Conservation (phyloP, 1,139 yeast species). For the Geotrichum fermentans region DNA sequence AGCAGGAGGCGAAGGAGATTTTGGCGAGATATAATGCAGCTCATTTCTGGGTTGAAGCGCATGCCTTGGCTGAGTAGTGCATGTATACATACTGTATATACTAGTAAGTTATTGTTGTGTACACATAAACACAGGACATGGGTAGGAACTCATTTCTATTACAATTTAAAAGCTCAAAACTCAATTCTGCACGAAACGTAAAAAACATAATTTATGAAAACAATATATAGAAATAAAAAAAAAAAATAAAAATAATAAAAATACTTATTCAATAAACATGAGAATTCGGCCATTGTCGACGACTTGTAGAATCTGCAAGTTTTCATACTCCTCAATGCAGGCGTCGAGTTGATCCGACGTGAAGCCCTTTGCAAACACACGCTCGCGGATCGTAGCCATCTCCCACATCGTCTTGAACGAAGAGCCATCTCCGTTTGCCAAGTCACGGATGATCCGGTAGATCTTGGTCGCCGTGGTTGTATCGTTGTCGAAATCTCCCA, state of each 20-base stretch:
- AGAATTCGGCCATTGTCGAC: slow-evolving; percentile 45
- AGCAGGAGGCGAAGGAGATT: slow-evolving; percentile 52
- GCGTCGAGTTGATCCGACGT: slow-evolving; percentile 72
- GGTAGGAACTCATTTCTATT: background rate
- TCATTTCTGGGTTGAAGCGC: slow-evolving; percentile 51
- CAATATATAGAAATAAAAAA: background rate
- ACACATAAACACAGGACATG: too few species aligned
- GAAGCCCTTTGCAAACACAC: slow-evolving; percentile 79
- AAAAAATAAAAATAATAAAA: background rate
- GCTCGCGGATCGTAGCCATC: slow-evolving; percentile 56
- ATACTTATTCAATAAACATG: slow-evolving; percentile 25
- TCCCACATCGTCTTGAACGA: slow-evolving; percentile 44
- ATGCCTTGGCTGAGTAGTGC: slow-evolving; percentile 7
- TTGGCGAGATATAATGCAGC: slow-evolving; percentile 50
- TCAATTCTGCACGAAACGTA: too few species aligned
- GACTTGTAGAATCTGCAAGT: slow-evolving; percentile 71
- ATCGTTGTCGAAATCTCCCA: slow-evolving; percentile 38
- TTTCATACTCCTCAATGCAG: slow-evolving; percentile 70
- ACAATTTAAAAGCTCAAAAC: background rate
- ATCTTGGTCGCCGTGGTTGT: slow-evolving; percentile 57
- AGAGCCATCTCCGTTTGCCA: slow-evolving; percentile 48
- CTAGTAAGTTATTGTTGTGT: too few species aligned
- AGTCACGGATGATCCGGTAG: slow-evolving; percentile 52
- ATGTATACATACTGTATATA: too few species aligned
- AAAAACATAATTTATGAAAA: background rate